phyloP scores from a whole-genome alignment of 2,329 filamentous ascomycete species.

The Aspergillus tamarii region DNA sequence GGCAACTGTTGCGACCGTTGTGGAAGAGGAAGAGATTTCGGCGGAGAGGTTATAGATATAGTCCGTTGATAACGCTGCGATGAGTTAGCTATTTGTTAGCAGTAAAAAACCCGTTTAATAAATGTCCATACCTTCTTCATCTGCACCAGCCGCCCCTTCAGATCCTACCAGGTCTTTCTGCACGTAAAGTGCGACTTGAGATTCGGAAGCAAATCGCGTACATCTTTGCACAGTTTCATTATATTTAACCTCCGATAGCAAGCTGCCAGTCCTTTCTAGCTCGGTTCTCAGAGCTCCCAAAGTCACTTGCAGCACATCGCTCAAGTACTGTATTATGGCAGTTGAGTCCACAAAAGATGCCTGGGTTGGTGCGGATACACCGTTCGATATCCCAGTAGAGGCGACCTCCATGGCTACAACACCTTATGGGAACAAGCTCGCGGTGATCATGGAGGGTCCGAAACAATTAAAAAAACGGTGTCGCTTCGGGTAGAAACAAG shows the following conservation, averaged over 20 bases:
- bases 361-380: conserved; percentile 35
- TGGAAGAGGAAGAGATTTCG: conserved; percentile 74
- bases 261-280: conserved; percentile 77
- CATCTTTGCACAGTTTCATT: conserved; percentile 85
- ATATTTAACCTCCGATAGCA: conserved; percentile 73
- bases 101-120: neutral
- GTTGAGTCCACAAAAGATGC: conserved; percentile 62
- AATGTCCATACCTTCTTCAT: conserved; percentile 45
- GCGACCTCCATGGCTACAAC: conserved; percentile 42
- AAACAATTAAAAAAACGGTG: neutral
- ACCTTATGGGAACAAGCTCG: conserved; percentile 28
- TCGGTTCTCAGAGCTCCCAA: conserved; percentile 77
- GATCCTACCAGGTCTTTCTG: conserved; percentile 71
- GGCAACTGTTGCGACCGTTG: conserved; percentile 83
- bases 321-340: conserved; percentile 72
- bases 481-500: conserved; percentile 15
- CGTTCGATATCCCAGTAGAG: conserved; percentile 40
- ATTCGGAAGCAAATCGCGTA: conserved; percentile 84
- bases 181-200: conserved; percentile 85
- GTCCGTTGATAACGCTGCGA: conserved; percentile 34
- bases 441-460: conserved; percentile 35
- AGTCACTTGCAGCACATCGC: conserved; percentile 70
- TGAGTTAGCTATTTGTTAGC: neutral
- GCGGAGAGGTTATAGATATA: conserved; percentile 80
- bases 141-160: conserved; percentile 49